Conservation (phyloP, 2,329 filamentous ascomycete genomes). For the Curvularia spicifera region DNA sequence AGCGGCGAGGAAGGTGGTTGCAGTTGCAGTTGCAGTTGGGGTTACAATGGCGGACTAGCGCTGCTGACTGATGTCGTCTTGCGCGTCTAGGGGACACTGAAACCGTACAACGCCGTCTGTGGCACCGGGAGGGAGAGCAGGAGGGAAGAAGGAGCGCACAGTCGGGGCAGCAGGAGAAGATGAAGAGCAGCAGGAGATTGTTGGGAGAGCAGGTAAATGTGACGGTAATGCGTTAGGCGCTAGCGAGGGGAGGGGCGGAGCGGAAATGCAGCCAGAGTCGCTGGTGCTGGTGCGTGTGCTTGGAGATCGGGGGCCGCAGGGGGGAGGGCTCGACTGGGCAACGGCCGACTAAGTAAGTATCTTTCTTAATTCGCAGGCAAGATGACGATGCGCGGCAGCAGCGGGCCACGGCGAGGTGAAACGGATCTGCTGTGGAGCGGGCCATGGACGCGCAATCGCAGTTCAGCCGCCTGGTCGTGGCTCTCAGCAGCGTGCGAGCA, state of each 20-base stretch:
- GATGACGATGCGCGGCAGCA: conserved; percentile 27
- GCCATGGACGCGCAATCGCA: conserved; percentile 43
- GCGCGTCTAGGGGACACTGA: conserved; percentile 7
- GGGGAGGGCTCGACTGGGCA: conserved; percentile 20
- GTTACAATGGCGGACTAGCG: conserved; percentile 18
- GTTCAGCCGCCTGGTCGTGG: neutral
- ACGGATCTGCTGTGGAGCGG: conserved; percentile 40
- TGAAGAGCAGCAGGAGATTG: conserved; percentile 32
- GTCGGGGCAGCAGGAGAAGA: conserved; percentile 25
- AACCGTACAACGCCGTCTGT: conserved; percentile 28
- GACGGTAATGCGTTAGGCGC: conserved; percentile 34
- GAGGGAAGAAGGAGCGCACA: conserved; percentile 21
- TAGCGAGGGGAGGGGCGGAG: conserved; percentile 43
- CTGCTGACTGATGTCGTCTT: conserved; percentile 30
- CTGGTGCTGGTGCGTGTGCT: neutral
- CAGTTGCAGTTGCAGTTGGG: conserved; percentile 3
- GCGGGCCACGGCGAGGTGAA: conserved; percentile 37
- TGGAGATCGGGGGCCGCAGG: conserved; percentile 27
- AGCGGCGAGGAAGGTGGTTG: conserved; percentile 12
- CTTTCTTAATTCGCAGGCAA: conserved; percentile 4
- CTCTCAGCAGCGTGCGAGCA: neutral
- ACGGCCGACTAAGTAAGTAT: conserved; percentile 17
- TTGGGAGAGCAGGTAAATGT: conserved; percentile 29
- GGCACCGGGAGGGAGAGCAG: conserved; percentile 24
- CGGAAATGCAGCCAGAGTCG: conserved; percentile 30